These are phyloP conservation scores for Oxytropis ochrocephala DNA, from an alignment of 306 rosid genomes.

Conservation along the genomic window DNA sequence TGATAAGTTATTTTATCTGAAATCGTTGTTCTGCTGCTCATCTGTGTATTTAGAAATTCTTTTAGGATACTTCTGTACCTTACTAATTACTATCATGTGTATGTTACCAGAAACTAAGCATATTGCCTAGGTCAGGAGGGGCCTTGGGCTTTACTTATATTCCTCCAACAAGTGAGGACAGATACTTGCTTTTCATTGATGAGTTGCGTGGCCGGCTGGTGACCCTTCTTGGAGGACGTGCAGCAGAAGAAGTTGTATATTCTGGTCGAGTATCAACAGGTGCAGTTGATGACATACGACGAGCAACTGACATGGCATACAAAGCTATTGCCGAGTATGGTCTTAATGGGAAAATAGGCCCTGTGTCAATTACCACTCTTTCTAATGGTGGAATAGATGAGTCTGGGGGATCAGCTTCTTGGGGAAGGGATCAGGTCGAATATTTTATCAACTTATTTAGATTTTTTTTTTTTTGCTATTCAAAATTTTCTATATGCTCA, in stretches of 20 bases:
- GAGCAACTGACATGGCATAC: constrained; percentile 99
- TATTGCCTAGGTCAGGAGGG: constrained; percentile 95
- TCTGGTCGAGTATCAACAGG: constrained; percentile 97
- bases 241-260: constrained; percentile 96
- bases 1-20: not conserved
- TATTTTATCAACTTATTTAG: constrained; percentile 10
- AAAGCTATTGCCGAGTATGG: constrained; percentile 99
- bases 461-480: not conserved
- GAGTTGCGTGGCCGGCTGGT: constrained; percentile 94
- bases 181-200: constrained; percentile 95
- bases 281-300: constrained; percentile 90
- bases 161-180: constrained; percentile 90
- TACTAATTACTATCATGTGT: constrained; percentile 1
- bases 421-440: constrained; percentile 97
- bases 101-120: constrained; percentile 82
- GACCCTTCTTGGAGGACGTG: constrained; percentile 97
- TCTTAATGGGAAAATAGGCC: constrained; percentile 83
- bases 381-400: constrained; percentile 86
- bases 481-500: constrained; percentile 30
- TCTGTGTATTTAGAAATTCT: not conserved
- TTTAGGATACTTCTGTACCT: not conserved
- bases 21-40: not conserved
- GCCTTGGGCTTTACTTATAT: constrained; percentile 91
- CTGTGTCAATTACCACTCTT: constrained; percentile 79
- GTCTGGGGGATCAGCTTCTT: constrained; percentile 66